Conservation (phyloP, 768 basidiomycete genomes). For the Lactarius indigo region DNA sequence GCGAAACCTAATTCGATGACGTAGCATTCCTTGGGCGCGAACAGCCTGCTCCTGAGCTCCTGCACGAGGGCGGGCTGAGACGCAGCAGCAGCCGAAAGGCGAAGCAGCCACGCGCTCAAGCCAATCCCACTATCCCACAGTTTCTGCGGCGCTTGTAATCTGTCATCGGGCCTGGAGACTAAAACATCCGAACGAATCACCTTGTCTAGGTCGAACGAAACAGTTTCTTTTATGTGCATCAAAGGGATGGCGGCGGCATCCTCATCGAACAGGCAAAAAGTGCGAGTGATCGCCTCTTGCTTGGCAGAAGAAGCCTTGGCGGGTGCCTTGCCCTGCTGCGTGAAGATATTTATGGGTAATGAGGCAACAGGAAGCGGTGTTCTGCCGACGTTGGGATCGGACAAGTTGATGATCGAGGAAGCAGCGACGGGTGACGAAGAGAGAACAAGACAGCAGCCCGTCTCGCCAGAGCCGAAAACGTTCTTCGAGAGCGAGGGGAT, state of each 20-base stretch:
- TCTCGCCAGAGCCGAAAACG: constrained; percentile 29
- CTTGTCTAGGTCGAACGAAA: constrained; percentile 92
- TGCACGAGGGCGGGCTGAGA: constrained; percentile 13
- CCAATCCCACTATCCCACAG: constrained; percentile 95
- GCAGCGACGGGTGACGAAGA: constrained; percentile 35
- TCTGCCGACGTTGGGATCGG: constrained; percentile 39
- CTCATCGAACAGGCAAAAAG: constrained; percentile 40
- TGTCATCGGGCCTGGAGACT: not conserved
- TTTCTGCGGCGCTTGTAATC: constrained; percentile 55
- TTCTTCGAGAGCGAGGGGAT: constrained; percentile 51
- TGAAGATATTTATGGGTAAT: constrained; percentile 54
- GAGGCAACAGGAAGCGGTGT: constrained; percentile 61
- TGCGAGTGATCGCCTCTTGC: constrained; percentile 64
- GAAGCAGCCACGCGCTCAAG: constrained; percentile 71
- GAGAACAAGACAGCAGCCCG: constrained; percentile 62
- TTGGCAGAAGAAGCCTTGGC: constrained; percentile 36
- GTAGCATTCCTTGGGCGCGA: constrained; percentile 38
- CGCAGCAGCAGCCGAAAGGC: constrained; percentile 28
- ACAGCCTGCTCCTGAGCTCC: constrained; percentile 37
- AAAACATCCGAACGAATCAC: constrained; percentile 38
- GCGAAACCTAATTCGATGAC: constrained; percentile 72
- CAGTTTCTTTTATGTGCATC: constrained; percentile 69
- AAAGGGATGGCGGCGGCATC: constrained; percentile 19
- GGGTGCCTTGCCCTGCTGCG: constrained; percentile 22
- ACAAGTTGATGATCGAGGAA: constrained; percentile 42